Percentiles rank a stretch among this genome's conserved stretches.
phyloP scores from a whole-genome alignment of 1,284 basidiomycete species.

The Tilletia indica region DNA sequence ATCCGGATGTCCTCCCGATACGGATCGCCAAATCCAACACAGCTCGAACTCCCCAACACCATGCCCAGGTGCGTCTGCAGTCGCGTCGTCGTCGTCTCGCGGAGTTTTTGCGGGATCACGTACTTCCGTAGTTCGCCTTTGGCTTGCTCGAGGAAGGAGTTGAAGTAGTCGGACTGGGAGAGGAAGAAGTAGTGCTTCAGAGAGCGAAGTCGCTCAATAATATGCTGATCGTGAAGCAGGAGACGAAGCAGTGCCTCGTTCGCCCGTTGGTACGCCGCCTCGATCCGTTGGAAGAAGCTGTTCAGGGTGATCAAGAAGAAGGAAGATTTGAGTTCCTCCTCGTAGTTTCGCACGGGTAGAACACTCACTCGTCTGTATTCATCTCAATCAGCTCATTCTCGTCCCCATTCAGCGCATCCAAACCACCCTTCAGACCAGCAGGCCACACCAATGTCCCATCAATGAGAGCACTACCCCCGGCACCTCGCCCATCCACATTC shows the following conservation, averaged over 20 bases:
- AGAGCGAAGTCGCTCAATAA: slow-evolving; percentile 47
- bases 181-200: slow-evolving; percentile 55
- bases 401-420: slow-evolving; percentile 24
- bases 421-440: slow-evolving; percentile 23
- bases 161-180: slow-evolving; percentile 50
- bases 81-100: slow-evolving; percentile 56
- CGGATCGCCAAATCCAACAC: slow-evolving; percentile 50
- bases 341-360: not conserved
- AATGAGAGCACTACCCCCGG: not conserved
- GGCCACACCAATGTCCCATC: slow-evolving; percentile 20
- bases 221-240: slow-evolving; percentile 49
- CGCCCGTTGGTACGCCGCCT: slow-evolving; percentile 50
- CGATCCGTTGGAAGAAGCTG: slow-evolving; percentile 49
- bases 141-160: slow-evolving; percentile 52
- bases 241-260: slow-evolving; percentile 50
- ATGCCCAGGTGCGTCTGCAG: slow-evolving; percentile 54
- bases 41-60: slow-evolving; percentile 49
- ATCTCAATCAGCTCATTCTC: slow-evolving; percentile 36
- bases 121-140: slow-evolving; percentile 48
- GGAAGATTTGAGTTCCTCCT: not conserved
- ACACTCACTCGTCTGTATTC: slow-evolving; percentile 43
- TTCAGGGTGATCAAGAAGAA: not conserved
- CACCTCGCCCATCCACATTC: not conserved
- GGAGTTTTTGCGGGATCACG: slow-evolving; percentile 55
- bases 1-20: slow-evolving; percentile 53